phyloP scores from a whole-genome alignment of 805 yeast genomes.

The Kodamaea lidongshanica region DNA sequence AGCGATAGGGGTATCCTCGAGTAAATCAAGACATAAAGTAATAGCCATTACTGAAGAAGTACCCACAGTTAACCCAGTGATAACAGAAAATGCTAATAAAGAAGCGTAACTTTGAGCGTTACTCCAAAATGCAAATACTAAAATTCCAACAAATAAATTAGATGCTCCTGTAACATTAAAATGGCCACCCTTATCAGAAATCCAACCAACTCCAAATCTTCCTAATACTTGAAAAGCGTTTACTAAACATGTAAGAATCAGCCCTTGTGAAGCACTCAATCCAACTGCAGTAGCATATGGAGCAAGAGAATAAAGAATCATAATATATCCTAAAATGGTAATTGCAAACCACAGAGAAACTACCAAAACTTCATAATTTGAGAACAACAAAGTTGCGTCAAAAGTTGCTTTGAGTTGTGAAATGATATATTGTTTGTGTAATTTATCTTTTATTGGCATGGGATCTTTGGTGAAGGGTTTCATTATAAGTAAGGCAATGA shows the following conservation, averaged over 20 bases:
- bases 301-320: conserved; percentile 31
- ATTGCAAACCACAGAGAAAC: conserved; percentile 32
- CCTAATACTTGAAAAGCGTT: conserved; percentile 46
- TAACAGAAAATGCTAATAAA: conserved; percentile 23
- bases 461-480: conserved; percentile 38
- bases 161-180: conserved; percentile 26
- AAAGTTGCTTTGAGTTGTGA: conserved; percentile 14
- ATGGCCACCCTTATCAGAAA: conserved; percentile 45
- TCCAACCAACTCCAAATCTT: conserved; percentile 41
- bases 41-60: conserved; percentile 20
- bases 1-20: conserved; percentile 9
- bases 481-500: conserved; percentile 37
- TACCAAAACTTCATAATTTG: conserved; percentile 17
- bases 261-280: conserved; percentile 24
- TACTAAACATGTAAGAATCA: conserved; percentile 28
- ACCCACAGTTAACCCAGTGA: conserved; percentile 29
- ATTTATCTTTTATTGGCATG: conserved; percentile 18
- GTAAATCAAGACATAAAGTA: conserved; percentile 8
- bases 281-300: conserved; percentile 44
- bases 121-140: conserved; percentile 34
- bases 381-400: conserved; percentile 26
- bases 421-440: conserved; percentile 12
- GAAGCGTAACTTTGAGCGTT: conserved; percentile 28
- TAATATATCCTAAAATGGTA: conserved; percentile 32
- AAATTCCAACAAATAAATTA: conserved; percentile 19